A percentile compares a stretch with the other conserved stretches of the same genome.
Conservation (phyloP, 768 basidiomycete species). For the Leccinum uliginosum region DNA sequence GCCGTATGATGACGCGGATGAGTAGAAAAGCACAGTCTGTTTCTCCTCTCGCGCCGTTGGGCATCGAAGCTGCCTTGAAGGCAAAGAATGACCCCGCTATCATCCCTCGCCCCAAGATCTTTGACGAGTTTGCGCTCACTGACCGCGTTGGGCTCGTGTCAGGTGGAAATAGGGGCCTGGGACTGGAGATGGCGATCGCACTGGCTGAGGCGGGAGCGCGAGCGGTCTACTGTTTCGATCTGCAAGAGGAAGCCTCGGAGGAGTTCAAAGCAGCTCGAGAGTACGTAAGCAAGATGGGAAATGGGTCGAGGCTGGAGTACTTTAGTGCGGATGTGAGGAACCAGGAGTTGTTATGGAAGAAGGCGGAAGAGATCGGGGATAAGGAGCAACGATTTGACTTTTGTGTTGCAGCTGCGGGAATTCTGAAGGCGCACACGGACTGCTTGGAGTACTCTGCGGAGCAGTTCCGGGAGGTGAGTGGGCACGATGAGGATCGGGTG, state of each 20-base stretch:
- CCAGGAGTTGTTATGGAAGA: constrained; percentile 55
- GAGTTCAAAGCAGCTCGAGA: constrained; percentile 54
- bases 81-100: constrained; percentile 35
- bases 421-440: constrained; percentile 54
- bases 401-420: constrained; percentile 75
- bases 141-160: constrained; percentile 60
- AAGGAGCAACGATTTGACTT: constrained; percentile 69
- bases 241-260: constrained; percentile 49
- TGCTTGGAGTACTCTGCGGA: constrained; percentile 64
- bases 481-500: neutral
- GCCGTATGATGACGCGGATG: neutral
- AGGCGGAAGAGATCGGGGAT: constrained; percentile 56
- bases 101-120: constrained; percentile 44
- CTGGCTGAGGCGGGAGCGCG: constrained; percentile 70
- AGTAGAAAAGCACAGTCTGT: constrained; percentile 34
- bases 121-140: constrained; percentile 54
- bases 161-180: constrained; percentile 65
- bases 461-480: constrained; percentile 57
- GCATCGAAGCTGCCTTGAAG: constrained; percentile 54
- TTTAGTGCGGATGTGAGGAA: constrained; percentile 60
- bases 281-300: constrained; percentile 46
- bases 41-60: constrained; percentile 58
- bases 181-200: constrained; percentile 79
- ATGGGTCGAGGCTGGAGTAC: constrained; percentile 51
- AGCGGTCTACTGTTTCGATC: constrained; percentile 66